phyloP scores from a whole-genome alignment of 2,329 filamentous ascomycete genomes.

The Apiospora saccharicola region DNA sequence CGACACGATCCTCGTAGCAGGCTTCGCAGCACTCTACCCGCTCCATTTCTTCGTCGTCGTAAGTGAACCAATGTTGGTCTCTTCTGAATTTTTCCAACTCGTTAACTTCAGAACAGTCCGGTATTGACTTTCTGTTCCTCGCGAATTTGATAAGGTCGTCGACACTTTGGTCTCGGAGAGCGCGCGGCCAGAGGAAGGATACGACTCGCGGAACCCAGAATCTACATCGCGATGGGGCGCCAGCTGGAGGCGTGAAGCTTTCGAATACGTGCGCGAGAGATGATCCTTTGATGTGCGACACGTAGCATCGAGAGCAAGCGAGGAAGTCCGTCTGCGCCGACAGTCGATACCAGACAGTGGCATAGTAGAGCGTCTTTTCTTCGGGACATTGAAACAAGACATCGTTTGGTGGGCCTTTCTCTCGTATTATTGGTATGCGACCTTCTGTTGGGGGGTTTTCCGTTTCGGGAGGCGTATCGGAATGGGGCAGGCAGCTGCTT shows the following conservation, averaged over 20 bases:
- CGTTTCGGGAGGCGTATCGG: neutral
- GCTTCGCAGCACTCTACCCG: constrained; percentile 21
- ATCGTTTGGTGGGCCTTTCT: neutral
- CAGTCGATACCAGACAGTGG: constrained; percentile 25
- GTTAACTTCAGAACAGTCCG: neutral
- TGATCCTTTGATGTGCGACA: neutral
- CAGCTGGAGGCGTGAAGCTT: constrained; percentile 16
- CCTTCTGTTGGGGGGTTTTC: neutral
- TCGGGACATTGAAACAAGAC: constrained; percentile 12
- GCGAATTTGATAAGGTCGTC: neutral
- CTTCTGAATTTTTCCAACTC: neutral
- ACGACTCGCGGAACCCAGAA: constrained; percentile 25
- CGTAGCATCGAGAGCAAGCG: constrained; percentile 24
- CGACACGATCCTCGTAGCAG: constrained; percentile 24
- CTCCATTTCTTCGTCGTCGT: neutral
- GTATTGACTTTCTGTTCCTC: neutral
- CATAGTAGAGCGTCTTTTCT: constrained; percentile 1
- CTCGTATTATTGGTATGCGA: neutral
- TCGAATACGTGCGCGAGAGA: neutral
- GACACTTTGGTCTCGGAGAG: neutral
- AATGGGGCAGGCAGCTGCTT: neutral
- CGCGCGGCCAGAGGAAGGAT: constrained; percentile 16
- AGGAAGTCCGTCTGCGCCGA: constrained; percentile 5
- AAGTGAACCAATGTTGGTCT: neutral
- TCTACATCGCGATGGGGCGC: constrained; percentile 22